Conservation (phyloP, 257 asterid species). For the Jasminum sambac region DNA sequence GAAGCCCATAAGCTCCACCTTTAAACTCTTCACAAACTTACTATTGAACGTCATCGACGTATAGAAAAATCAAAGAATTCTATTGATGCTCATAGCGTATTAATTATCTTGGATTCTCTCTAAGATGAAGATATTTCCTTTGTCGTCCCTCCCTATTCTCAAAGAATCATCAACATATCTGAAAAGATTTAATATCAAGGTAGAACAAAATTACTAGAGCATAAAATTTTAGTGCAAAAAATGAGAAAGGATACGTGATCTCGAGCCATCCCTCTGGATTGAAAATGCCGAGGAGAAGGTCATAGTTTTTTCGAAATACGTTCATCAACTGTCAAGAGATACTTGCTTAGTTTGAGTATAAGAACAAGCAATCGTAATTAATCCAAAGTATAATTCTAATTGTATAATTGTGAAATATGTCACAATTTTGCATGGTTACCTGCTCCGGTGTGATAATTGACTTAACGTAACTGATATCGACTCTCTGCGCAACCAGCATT, state of each 20-base stretch:
- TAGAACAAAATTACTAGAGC: not conserved
- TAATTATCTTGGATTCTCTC: conserved; percentile 35
- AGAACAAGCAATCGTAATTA: no score
- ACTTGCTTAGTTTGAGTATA: not conserved
- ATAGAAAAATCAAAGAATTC: not conserved
- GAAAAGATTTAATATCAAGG: conserved; percentile 25
- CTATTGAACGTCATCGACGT: no score
- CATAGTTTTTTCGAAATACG: conserved; percentile 75
- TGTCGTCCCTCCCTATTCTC: conserved; percentile 89
- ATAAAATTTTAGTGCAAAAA: not conserved
- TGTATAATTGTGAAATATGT: no score
- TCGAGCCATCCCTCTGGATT: conserved; percentile 96
- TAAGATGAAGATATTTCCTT: conserved; percentile 71
- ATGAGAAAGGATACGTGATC: conserved; percentile 57
- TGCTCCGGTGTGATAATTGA: conserved; percentile 76
- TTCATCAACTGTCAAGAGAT: conserved; percentile 64
- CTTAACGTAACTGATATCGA: conserved; percentile 59
- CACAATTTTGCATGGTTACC: no score
- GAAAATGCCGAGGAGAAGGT: conserved; percentile 72
- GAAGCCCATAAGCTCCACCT: not conserved
- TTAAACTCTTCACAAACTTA: not conserved
- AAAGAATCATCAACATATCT: conserved; percentile 79
- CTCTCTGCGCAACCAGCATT: conserved; percentile 48
- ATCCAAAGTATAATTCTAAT: no score
- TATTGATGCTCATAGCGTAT: not conserved